Evolutionary conservation across 768 basidiomycete species (phyloP), one percentile per base, ranked within the genome.

Genomic region (Collybia sp.): DNA sequence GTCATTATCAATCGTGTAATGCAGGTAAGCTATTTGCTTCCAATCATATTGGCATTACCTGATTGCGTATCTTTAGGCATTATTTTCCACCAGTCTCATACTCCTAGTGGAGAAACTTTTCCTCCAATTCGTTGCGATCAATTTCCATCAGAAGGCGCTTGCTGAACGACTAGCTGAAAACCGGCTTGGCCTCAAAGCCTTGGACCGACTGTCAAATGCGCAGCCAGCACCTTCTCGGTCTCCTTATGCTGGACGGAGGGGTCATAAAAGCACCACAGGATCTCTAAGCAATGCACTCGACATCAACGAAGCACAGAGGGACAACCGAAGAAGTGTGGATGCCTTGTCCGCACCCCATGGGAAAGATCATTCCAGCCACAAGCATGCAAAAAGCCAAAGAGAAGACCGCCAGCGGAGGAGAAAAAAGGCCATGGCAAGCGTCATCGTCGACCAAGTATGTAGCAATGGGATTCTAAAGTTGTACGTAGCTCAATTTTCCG

Each of bases 81-180:
- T 78, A 13, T 78, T 78, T 44, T 61, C 72, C 2, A 58, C 70
- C 18, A 64, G 67, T 15, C 66, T 73, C 19, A 65, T 78, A 17
- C 54, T 76, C 13, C 63, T 75, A 8, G 59, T 60, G 6, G 73
- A 77, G 43, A 76, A 74, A 59, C 60, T 85, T 32, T 80, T 85
- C 60, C 61, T 91, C 30, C 85, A 82, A 54, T 81, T 82, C 49
- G 79, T 89, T 38, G 87, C 88, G 20, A 88, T 88, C 65, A 85
- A 80, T 53, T 91, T 90, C 59, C 87, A 90, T 59, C 74, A 80
- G 51, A 84, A 77, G 45, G 85, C 87, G 1, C 75, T 89, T 16
- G 80, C 84, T 9, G 87, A 89, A 45, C 81, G 87, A 32, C 64
- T 89, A 12, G 67, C 70, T 6, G 85, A 87, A 61, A 90, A 89